Evolutionary conservation across 352 stramenopile species (phyloP).

Genomic region (Pythium dissotocum): DNA sequence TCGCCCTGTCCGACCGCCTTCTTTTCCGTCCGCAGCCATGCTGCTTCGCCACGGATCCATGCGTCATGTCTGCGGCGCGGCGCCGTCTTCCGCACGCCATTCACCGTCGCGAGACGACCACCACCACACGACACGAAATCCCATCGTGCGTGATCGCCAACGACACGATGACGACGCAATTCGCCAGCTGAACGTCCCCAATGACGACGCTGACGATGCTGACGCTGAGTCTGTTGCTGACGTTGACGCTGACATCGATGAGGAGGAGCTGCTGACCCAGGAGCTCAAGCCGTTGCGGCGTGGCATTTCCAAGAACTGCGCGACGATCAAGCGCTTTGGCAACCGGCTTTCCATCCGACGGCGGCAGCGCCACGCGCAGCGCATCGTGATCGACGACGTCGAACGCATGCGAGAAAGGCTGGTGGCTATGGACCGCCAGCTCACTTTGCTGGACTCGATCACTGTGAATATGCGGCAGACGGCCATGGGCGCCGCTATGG

Average conservation of each 20-base stretch:
- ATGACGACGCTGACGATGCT: too few species aligned
- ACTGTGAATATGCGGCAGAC: conserved; percentile 30
- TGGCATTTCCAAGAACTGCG: conserved; percentile 30
- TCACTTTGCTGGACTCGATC: conserved; percentile 31
- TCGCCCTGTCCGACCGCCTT: neutral
- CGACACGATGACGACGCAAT: neutral
- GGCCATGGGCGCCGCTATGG: conserved; percentile 29
- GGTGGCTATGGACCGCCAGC: conserved; percentile 22
- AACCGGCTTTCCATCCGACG: conserved; percentile 13
- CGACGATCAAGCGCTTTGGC: conserved; percentile 18
- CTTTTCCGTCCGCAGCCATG: too few species aligned
- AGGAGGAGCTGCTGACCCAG: neutral
- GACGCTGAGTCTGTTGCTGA: too few species aligned
- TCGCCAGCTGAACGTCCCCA: neutral
- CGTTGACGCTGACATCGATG: neutral
- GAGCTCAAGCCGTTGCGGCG: neutral
- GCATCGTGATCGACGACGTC: conserved; percentile 11
- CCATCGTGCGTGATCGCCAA: neutral
- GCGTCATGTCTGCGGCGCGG: too few species aligned
- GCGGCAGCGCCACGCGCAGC: conserved; percentile 7
- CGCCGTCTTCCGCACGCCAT: too few species aligned
- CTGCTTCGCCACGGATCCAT: neutral
- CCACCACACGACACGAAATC: neutral
- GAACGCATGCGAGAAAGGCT: conserved; percentile 23
- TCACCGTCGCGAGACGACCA: neutral